Evolutionary conservation across 2,329 filamentous ascomycete species (phyloP), one percentile per base, ranked within the genome.

Genomic region (Verticillium nonalfalfae): DNA sequence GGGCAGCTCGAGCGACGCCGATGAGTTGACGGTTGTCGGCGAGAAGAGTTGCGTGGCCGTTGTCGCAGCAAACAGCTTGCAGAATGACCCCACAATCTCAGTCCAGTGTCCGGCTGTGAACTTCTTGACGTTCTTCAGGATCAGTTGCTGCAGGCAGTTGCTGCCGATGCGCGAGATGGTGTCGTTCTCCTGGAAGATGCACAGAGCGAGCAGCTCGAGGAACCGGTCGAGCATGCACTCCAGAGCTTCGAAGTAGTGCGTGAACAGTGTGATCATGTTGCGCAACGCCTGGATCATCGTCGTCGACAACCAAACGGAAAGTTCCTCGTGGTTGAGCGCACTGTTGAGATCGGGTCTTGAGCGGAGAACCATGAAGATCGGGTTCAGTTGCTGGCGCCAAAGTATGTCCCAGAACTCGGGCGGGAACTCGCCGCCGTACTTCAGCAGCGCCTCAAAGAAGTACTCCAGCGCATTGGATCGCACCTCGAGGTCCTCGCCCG

Each of bases 171-270:
- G 86, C 2, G 95, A 96, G 66, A 99, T 94, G 0, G 96, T 99
- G 71, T 99, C 95, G 69, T 99, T 99, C 73, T 99, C 95, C 74
- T 99, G 95, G 73, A 94, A 98, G 65, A 99, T 99, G 72, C 95
- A 99, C 11, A 99, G 84, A 3, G 92, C 93, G 11, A 99, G 80
- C 21, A 99, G 85, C 74, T 98, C 94, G 40, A 99, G 78, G 74
- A 99, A 98, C n/a, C 95, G 85, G 74, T 97, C 93, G 18, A 99
- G 84, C 95, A 99, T 99, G 72, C 97, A 96, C 76, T 98, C 93
- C 10, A 99, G 79, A 0, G 93, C 88, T 62, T 96, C 91, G 66
- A 99, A 99, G 76, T 98, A 99, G 75, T 99, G 96, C 0, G 96
- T 99, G 75, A 99, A 99, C 31, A 99, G 85, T 1, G 92, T 94